These are phyloP conservation scores for Avena sativa DNA, from an alignment of 176 grass and related monocot genomes.

Conservation along the genomic window DNA sequence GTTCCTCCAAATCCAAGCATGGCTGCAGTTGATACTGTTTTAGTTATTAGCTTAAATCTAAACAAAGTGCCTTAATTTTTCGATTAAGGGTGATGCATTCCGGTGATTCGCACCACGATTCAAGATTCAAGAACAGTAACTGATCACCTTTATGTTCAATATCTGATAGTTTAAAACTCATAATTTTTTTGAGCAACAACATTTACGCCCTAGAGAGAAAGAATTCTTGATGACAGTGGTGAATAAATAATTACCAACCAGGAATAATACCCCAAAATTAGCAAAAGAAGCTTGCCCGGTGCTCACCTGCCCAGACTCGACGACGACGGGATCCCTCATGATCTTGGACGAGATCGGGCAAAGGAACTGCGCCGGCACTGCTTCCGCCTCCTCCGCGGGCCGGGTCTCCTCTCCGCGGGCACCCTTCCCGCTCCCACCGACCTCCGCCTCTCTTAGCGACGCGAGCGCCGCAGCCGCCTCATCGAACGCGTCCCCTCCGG, in stretches of 20 bases:
- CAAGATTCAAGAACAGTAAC: constrained; percentile 17
- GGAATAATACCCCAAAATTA: constrained; percentile 1
- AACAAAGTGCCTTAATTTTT: neutral
- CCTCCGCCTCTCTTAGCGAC: constrained; percentile 54
- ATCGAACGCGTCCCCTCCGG: constrained; percentile 48
- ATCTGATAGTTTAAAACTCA: neutral
- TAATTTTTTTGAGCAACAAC: neutral
- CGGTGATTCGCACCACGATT: neutral
- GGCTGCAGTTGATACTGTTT: neutral
- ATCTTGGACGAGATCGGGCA: constrained; percentile 78
- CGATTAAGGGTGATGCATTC: neutral
- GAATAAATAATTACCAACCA: neutral
- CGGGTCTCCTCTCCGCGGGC: constrained; percentile 19
- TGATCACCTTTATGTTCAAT: constrained; percentile 21
- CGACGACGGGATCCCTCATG: constrained; percentile 84
- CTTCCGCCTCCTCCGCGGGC: constrained; percentile 1
- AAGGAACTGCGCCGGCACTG: constrained; percentile 59
- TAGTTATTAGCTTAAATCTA: neutral
- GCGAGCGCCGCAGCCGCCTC: constrained; percentile 61
- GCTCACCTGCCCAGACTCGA: constrained; percentile 80
- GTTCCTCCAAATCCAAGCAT: constrained; percentile 7
- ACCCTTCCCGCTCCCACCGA: constrained; percentile 37
- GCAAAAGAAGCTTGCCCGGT: neutral
- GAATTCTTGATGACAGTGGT: neutral
- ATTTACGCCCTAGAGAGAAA: neutral